Base-by-base conservation (phyloP, 73 alveolate genomes). In the Halteria grandinella region DNA sequence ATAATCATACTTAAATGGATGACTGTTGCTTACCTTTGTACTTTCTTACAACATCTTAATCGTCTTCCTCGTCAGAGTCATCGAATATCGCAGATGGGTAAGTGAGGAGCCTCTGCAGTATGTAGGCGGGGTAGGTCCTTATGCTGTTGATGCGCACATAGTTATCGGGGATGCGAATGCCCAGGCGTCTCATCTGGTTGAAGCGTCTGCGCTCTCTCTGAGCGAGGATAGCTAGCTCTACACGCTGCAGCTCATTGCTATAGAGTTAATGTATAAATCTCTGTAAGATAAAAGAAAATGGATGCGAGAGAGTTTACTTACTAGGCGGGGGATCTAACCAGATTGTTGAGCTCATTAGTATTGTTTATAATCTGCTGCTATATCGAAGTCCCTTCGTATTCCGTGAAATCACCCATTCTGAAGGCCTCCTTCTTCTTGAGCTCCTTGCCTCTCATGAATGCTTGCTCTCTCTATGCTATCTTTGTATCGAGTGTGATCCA, bases 161-260 rank as follows among this genome's bases (percentile, higher is more conserved):
- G 20, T 20, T 47, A 5, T 21, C 4, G 17, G 80, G 80, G 12
- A 66, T 25, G 3, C 47, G 18, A 2, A 66, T 5, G 23, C 52
- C 36, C 7, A 66, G 52, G 15, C 52, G 15, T 6, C 80, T 15
- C 29, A 45, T 55, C 32, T 66, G 37, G 31, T 66, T 66, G 32
- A 27, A 66, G 11, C 80, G 11, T 10, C 80, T 15, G 3, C 80
- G 2, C 32, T 66, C 80, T 47, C 66, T 21, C 39, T 8, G 7
- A 12, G 63, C 80, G 29, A 66, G 32, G 2, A 66, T 66, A 5
- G 69, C 64, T 66, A 66, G 43, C 31, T 66, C 80, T 23, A 23
- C 50, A 5, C 80, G 17, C 53, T 18, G 23, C 43, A 45, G 69
- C n/a, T 21, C 21, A n/a, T 55, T 33, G 24, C 77, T 60, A 36